Evolutionary conservation across 1,139 yeast species (phyloP).

Genomic region (Wickerhamiella infanticola): DNA sequence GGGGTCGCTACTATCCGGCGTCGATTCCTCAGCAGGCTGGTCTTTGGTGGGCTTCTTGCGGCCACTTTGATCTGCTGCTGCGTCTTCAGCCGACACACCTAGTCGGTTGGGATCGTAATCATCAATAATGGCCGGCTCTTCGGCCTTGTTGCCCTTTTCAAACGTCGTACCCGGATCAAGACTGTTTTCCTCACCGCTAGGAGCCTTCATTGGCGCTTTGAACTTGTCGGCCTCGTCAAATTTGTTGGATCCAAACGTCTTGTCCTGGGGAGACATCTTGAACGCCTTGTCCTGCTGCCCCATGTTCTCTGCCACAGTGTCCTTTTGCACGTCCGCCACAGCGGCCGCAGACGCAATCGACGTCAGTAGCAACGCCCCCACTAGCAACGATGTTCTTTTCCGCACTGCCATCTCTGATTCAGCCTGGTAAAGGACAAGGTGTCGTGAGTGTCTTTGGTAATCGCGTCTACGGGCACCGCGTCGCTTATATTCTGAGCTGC

Average conservation of each 20-base stretch:
- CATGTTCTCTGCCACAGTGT: constrained; percentile 7
- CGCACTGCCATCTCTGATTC: not conserved
- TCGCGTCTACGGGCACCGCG: not conserved
- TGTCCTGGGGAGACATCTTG: constrained; percentile 26
- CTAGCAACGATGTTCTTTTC: not conserved
- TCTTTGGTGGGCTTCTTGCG: not conserved
- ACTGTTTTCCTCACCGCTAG: constrained; percentile 18
- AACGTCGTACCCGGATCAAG: constrained; percentile 14
- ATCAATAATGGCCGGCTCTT: constrained; percentile 24
- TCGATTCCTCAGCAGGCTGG: constrained; percentile 1
- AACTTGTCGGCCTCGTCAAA: constrained; percentile 20
- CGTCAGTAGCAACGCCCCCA: not conserved
- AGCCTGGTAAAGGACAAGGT: not conserved
- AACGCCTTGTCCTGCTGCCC: constrained; percentile 21
- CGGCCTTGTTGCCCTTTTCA: constrained; percentile 18
- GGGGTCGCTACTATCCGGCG: constrained; percentile 1
- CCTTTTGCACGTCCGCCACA: not conserved
- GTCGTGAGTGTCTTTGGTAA: not conserved
- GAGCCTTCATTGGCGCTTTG: constrained; percentile 19
- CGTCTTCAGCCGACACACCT: constrained; percentile 19
- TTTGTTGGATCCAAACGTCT: constrained; percentile 16
- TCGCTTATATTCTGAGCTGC: too few relatives aligned
- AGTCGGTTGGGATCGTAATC: constrained; percentile 27
- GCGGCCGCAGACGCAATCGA: not conserved
- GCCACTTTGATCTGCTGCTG: constrained; percentile 5